Evolutionary conservation across 306 rosid species (phyloP).

Genomic region (Dalbergia cochinchinensis): DNA sequence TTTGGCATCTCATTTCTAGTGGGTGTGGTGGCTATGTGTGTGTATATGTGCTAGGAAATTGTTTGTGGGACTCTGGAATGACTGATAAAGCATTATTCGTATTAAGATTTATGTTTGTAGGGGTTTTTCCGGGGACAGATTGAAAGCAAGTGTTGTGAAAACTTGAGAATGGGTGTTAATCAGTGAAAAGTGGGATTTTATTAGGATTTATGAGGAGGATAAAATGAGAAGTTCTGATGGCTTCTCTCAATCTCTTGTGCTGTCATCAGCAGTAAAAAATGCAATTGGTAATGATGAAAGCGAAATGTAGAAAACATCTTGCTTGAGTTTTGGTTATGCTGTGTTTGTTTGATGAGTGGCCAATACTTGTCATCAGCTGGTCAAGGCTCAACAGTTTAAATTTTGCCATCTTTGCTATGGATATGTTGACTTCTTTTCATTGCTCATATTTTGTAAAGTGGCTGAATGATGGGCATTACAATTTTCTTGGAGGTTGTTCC

Average conservation of each 20-base stretch:
- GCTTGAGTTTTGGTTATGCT: conserved; percentile 19
- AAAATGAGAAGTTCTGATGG: conserved; percentile 9
- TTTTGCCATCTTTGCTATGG: conserved; percentile 8
- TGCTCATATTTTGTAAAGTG: conserved; percentile 14
- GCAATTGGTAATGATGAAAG: neutral
- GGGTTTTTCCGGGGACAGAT: conserved; percentile 1
- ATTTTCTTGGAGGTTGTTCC: conserved; percentile 22
- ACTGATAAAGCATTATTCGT: neutral
- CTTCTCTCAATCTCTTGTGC: conserved; percentile 6
- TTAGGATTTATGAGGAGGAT: neutral
- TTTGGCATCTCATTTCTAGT: conserved; percentile 25
- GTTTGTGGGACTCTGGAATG: neutral
- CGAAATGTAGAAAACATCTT: neutral
- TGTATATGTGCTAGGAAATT: conserved; percentile 4
- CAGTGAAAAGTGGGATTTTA: conserved; percentile 11
- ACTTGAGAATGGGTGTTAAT: neutral
- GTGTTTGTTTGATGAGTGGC: conserved; percentile 22
- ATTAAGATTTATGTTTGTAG: conserved; percentile 4
- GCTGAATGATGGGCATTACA: neutral
- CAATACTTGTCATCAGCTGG: neutral
- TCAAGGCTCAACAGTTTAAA: conserved; percentile 17
- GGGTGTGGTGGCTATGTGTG: conserved; percentile 10
- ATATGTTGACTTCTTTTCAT: conserved; percentile 29
- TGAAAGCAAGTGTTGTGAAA: neutral
- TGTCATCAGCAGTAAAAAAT: conserved; percentile 7